phyloP scores from a whole-genome alignment of 2,329 filamentous ascomycete species.

The Botrytis pseudocinerea region DNA sequence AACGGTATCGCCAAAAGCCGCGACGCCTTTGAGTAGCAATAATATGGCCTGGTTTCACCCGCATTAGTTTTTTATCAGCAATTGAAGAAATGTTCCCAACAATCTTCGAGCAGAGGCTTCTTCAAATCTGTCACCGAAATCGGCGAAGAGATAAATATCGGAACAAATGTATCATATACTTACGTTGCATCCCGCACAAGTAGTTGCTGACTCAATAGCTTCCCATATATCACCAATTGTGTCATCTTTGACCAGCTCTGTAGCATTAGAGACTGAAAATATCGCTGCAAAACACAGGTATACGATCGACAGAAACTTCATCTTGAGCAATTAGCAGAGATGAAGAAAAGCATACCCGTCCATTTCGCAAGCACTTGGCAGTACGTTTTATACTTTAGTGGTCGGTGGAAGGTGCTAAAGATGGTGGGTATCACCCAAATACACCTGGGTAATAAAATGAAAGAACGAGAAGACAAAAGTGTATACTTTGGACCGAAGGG shows the following conservation, averaged over 20 bases:
- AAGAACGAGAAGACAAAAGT: not conserved
- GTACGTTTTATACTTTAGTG: not conserved
- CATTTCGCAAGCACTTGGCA: not conserved
- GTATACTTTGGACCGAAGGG: not conserved
- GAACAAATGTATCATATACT: not conserved
- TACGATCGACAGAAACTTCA: slow-evolving; percentile 9
- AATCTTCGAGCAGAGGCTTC: not conserved
- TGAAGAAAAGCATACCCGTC: not conserved
- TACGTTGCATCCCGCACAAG: slow-evolving; percentile 24
- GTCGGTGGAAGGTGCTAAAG: not conserved
- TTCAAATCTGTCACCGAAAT: not conserved
- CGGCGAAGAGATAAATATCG: not conserved
- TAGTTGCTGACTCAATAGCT: slow-evolving; percentile 19
- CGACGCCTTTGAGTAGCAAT: slow-evolving; percentile 47
- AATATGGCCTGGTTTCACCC: slow-evolving; percentile 38
- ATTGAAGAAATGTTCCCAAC: not conserved
- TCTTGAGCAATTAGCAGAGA: slow-evolving; percentile 2
- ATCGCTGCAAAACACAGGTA: slow-evolving; percentile 5
- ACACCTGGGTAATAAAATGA: not conserved
- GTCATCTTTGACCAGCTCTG: slow-evolving; percentile 21
- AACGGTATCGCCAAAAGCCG: slow-evolving; percentile 46
- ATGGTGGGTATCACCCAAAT: slow-evolving; percentile 14
- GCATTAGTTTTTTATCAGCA: not conserved
- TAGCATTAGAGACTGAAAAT: not conserved
- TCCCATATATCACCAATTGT: slow-evolving; percentile 15